Evolutionary conservation across 176 grass and related monocot species (phyloP).

Genomic region (Oryza longistaminata): DNA sequence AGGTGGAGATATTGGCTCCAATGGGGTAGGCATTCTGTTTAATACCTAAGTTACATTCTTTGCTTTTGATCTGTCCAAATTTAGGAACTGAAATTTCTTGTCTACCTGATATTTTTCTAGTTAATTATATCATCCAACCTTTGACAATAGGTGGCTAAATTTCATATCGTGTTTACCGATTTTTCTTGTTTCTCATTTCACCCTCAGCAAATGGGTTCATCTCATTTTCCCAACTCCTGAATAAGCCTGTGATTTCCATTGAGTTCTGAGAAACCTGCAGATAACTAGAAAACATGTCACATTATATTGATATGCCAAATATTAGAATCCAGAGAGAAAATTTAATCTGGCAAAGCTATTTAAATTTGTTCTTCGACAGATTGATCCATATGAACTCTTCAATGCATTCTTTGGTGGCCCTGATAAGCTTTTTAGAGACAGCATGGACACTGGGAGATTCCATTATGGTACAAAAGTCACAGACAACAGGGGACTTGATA

Average conservation of each 20-base stretch:
- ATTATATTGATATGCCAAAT: neutral
- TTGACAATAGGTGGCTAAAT: neutral
- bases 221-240: neutral
- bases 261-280: neutral
- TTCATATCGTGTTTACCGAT: neutral
- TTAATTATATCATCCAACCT: constrained; percentile 12
- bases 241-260: constrained; percentile 7
- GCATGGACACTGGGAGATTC: constrained; percentile 49
- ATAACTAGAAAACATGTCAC: neutral
- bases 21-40: constrained; percentile 55
- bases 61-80: neutral
- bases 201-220: neutral
- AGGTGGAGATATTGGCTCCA: constrained; percentile 42
- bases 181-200: constrained; percentile 10
- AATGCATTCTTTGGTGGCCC: constrained; percentile 75
- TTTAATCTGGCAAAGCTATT: neutral
- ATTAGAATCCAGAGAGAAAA: neutral
- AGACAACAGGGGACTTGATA: constrained; percentile 59
- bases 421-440: constrained; percentile 59
- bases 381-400: constrained; percentile 91
- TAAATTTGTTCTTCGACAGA: constrained; percentile 38
- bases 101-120: neutral
- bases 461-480: constrained; percentile 51
- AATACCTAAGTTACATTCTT: constrained; percentile 9
- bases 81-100: neutral